These are phyloP conservation scores for Benincasa hispida DNA, from an alignment of 306 rosid genomes.

Conservation along the genomic window DNA sequence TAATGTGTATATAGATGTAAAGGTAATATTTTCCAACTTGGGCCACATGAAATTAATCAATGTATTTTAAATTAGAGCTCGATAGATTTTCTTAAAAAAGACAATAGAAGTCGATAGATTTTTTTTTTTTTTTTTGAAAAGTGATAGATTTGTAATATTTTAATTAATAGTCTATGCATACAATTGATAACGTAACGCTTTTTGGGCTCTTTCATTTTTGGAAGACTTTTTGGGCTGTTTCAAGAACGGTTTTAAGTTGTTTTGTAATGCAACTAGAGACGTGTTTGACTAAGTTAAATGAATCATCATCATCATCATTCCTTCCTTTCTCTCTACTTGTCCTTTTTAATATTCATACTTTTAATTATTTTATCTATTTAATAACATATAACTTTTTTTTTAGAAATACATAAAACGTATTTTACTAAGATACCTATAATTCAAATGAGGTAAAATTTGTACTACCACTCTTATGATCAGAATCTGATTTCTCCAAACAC, in stretches of 20 bases:
- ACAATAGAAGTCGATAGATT: neutral
- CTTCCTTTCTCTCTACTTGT: neutral
- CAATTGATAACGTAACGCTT: neutral
- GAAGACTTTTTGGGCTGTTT: neutral
- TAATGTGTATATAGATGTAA: too few relatives aligned
- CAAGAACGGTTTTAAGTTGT: neutral
- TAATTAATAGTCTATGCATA: neutral
- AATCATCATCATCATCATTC: neutral
- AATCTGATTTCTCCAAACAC: too few relatives aligned
- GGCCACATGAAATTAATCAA: neutral
- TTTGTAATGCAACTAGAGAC: neutral
- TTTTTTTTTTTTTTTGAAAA: too few relatives aligned
- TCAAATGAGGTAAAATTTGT: too few relatives aligned
- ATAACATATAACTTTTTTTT: too few relatives aligned
- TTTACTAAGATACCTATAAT: too few relatives aligned
- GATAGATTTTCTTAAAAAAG: neutral
- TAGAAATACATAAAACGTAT: too few relatives aligned
- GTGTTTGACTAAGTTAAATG: neutral
- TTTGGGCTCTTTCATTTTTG: neutral
- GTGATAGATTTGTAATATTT: neutral
- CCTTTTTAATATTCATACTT: too few relatives aligned
- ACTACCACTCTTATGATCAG: too few relatives aligned
- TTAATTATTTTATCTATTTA: too few relatives aligned
- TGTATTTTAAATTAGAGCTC: neutral
- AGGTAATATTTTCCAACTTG: too few relatives aligned